Percentiles rank a stretch among this genome's conserved stretches.
These are phyloP conservation scores for Neospermospora avenae DNA, from an alignment of 2,329 filamentous ascomycete species.

Conservation along the genomic window DNA sequence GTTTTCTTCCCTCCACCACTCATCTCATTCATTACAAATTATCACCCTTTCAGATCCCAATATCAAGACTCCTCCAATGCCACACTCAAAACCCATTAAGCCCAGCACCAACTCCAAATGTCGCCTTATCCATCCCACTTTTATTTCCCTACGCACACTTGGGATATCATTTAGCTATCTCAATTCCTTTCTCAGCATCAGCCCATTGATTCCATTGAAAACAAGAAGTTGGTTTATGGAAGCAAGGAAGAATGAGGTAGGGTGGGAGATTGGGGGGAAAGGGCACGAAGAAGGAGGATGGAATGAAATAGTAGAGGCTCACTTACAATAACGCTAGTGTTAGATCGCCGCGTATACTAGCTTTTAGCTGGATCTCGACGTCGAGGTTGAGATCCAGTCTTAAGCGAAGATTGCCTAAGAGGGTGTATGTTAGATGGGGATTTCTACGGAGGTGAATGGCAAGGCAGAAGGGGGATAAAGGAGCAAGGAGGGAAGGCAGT, in stretches of 20 bases:
- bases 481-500: background rate
- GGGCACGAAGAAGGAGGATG: background rate
- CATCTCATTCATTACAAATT: background rate
- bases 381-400: background rate
- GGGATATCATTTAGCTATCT: background rate
- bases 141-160: background rate
- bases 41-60: too few species aligned
- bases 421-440: background rate
- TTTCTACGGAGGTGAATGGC: background rate
- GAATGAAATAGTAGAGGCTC: background rate
- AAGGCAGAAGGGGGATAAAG: background rate
- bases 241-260: background rate
- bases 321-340: background rate
- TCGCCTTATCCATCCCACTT: background rate
- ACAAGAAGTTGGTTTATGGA: background rate
- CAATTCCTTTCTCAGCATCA: conserved; percentile 6
- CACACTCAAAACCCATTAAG: background rate
- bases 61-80: background rate
- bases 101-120: background rate
- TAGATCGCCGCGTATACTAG: background rate
- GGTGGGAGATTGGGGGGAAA: background rate
- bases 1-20: background rate
- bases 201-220: background rate
- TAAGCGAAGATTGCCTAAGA: background rate
- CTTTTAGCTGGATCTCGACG: background rate